These are phyloP conservation scores for Penicillium polonicum DNA, from an alignment of 2,329 filamentous ascomycete genomes.

Conservation along the genomic window DNA sequence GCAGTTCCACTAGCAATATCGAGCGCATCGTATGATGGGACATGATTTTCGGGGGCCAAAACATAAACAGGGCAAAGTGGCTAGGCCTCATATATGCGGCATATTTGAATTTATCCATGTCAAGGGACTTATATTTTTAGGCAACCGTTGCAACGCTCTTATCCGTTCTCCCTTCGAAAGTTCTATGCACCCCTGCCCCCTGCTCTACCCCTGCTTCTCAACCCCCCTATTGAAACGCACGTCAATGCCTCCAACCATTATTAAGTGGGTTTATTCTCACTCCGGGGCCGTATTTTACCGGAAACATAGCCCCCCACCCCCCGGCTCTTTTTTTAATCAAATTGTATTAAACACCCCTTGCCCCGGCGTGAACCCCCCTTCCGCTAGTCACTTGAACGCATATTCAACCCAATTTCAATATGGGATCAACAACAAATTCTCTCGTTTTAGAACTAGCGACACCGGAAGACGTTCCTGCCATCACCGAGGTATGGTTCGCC, in stretches of 20 bases:
- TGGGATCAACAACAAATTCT: not conserved
- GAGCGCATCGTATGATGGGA: not conserved
- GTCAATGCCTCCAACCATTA: not conserved
- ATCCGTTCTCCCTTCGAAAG: not conserved
- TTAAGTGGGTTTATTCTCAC: not conserved
- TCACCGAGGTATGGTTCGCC: slow-evolving; percentile 27
- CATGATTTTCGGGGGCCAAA: not conserved
- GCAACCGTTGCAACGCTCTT: not conserved
- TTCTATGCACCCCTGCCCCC: not conserved
- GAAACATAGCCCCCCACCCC: not conserved
- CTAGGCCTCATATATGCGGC: not conserved
- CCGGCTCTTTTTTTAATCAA: too few relatives aligned
- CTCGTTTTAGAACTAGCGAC: slow-evolving; percentile 16
- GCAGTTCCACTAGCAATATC: not conserved
- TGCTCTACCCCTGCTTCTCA: not conserved
- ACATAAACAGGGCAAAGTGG: not conserved
- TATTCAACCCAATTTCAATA: not conserved
- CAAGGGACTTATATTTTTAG: not conserved
- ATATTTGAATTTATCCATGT: not conserved
- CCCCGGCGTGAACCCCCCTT: not conserved
- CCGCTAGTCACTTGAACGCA: not conserved
- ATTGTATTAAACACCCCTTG: not conserved
- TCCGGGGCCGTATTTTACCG: not conserved
- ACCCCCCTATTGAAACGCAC: not conserved
- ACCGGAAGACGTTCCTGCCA: slow-evolving; percentile 22